phyloP scores from a whole-genome alignment of 805 yeast genomes.

The Lipomyces mesembrius region DNA sequence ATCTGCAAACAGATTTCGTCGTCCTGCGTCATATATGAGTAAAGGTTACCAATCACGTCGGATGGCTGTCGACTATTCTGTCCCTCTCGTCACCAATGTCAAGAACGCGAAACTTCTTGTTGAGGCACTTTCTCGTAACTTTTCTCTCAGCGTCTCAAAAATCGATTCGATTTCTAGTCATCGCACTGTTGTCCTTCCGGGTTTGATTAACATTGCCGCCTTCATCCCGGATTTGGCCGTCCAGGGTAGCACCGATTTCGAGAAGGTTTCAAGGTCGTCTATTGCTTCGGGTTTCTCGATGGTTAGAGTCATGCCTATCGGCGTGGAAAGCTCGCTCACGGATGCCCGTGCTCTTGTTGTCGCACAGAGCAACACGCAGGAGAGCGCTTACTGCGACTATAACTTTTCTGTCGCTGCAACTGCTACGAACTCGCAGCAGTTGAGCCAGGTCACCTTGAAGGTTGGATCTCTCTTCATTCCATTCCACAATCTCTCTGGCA shows the following conservation, averaged over 20 bases:
- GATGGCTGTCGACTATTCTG: constrained; percentile 98
- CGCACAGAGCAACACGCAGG: constrained; percentile 61
- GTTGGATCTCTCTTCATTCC: constrained; percentile 85
- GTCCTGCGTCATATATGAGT: constrained; percentile 97
- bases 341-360: constrained; percentile 68
- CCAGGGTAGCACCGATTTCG: constrained; percentile 60
- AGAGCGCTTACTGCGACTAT: constrained; percentile 77
- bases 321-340: constrained; percentile 64
- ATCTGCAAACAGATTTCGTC: constrained; percentile 93
- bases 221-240: constrained; percentile 70
- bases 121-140: constrained; percentile 74
- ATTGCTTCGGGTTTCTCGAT: constrained; percentile 88
- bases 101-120: constrained; percentile 94
- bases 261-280: constrained; percentile 68
- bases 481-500: constrained; percentile 67
- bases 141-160: constrained; percentile 64
- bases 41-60: constrained; percentile 98
- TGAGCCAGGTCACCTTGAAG: constrained; percentile 62
- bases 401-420: constrained; percentile 84
- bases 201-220: constrained; percentile 80
- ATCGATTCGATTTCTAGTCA: constrained; percentile 92
- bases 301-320: constrained; percentile 76
- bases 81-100: constrained; percentile 96
- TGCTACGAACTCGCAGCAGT: constrained; percentile 63
- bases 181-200: constrained; percentile 79